A percentile compares a stretch with the other conserved stretches of the same genome.
These are phyloP conservation scores for Colletotrichum ledebouriae DNA, from an alignment of 2,329 filamentous ascomycete genomes.

Conservation along the genomic window DNA sequence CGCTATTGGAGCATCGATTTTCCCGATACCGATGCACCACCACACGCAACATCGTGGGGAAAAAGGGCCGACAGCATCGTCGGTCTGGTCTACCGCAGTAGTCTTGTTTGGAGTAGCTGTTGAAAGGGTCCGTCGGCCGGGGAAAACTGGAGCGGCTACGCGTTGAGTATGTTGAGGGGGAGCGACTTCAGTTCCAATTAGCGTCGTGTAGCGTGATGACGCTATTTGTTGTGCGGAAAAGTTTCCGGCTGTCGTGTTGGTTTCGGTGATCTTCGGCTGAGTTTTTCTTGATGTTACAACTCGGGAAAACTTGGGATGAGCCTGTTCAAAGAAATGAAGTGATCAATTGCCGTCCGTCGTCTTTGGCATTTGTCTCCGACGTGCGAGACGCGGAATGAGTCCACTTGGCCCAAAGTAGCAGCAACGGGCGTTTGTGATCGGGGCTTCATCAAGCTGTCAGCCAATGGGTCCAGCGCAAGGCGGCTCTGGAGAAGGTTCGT, in stretches of 20 bases:
- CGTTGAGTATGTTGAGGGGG: not conserved
- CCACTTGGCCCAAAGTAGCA: constrained; percentile 26
- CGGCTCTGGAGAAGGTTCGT: constrained; percentile 21
- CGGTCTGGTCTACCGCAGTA: not conserved
- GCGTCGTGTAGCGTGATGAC: constrained; percentile 25
- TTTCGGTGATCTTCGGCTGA: constrained; percentile 5
- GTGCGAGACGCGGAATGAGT: constrained; percentile 24
- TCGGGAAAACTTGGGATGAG: constrained; percentile 18
- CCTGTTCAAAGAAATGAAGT: constrained; percentile 29
- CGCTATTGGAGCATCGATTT: constrained; percentile 20
- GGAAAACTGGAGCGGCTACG: constrained; percentile 15
- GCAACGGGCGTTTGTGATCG: constrained; percentile 23
- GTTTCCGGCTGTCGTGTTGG: constrained; percentile 5
- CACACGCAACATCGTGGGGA: constrained; percentile 15
- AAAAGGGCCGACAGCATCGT: constrained; percentile 3
- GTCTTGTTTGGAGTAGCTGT: not conserved
- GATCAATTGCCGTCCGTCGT: not conserved
- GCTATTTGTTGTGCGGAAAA: constrained; percentile 12
- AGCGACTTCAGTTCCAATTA: constrained; percentile 10
- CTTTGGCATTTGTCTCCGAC: constrained; percentile 1
- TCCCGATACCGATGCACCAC: constrained; percentile 1
- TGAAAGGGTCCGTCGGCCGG: constrained; percentile 18
- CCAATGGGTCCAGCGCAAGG: constrained; percentile 19
- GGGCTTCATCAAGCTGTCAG: constrained; percentile 20
- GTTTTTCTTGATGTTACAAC: not conserved